phyloP scores from a whole-genome alignment of 2,329 filamentous ascomycete species.

The Neofusicoccum cordaticola region DNA sequence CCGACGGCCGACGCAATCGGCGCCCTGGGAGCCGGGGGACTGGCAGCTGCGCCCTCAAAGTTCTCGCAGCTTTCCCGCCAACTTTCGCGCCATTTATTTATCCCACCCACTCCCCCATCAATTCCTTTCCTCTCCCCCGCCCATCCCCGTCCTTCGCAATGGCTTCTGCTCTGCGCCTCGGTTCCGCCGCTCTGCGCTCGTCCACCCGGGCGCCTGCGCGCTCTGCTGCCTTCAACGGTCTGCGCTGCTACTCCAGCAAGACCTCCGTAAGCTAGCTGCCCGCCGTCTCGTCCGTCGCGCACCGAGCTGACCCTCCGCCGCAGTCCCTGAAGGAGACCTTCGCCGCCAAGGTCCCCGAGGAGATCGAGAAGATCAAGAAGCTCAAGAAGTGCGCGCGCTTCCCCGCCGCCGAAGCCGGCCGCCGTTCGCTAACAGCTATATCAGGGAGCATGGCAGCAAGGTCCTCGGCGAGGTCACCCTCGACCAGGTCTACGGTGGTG shows the following conservation, averaged over 20 bases:
- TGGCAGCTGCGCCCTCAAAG: slow-evolving; percentile 10
- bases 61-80: slow-evolving; percentile 21
- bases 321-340: slow-evolving; percentile 98
- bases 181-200: slow-evolving; percentile 77
- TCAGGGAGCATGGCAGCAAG: slow-evolving; percentile 89
- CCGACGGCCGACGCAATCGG: not conserved
- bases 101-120: slow-evolving; percentile 31
- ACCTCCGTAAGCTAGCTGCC: slow-evolving; percentile 64
- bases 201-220: slow-evolving; percentile 66
- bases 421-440: slow-evolving; percentile 29
- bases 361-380: slow-evolving; percentile 99
- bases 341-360: slow-evolving; percentile 88
- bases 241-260: slow-evolving; percentile 92
- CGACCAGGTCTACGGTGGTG: slow-evolving; percentile 98
- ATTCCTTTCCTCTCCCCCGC: slow-evolving; percentile 35
- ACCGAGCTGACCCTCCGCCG: slow-evolving; percentile 19
- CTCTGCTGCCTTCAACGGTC: slow-evolving; percentile 72
- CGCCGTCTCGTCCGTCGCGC: slow-evolving; percentile 17
- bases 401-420: slow-evolving; percentile 16
- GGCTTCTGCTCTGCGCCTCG: slow-evolving; percentile 79
- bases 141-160: slow-evolving; percentile 52
- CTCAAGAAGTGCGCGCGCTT: slow-evolving; percentile 75
- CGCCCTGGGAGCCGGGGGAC: not conserved
- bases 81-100: slow-evolving; percentile 21
- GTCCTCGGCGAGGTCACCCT: slow-evolving; percentile 97